Evolutionary conservation across 768 basidiomycete genomes (phyloP).

Genomic region (Lactifluus subvellereus): DNA sequence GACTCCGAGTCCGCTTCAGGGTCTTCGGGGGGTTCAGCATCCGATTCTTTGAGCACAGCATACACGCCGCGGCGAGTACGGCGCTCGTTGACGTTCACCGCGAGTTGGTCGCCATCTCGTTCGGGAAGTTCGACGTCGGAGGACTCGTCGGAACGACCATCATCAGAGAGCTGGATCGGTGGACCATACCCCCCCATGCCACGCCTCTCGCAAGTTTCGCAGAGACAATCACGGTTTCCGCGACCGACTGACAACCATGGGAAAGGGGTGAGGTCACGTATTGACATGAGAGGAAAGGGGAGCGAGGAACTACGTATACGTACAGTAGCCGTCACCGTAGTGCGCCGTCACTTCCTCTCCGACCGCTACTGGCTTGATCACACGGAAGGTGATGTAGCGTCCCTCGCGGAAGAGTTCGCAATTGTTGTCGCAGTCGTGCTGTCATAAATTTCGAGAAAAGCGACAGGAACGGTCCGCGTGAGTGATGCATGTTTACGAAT

Average conservation of each 20-base stretch:
- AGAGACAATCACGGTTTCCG: slow-evolving; percentile 71
- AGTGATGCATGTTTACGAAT: slow-evolving; percentile 15
- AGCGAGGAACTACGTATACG: slow-evolving; percentile 32
- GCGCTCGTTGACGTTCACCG: slow-evolving; percentile 67
- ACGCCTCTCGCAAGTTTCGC: slow-evolving; percentile 79
- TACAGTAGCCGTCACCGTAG: slow-evolving; percentile 88
- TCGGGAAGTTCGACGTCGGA: slow-evolving; percentile 26
- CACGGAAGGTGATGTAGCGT: slow-evolving; percentile 83
- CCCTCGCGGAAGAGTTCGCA: slow-evolving; percentile 86
- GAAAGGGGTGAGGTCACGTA: slow-evolving; percentile 29
- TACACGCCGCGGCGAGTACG: slow-evolving; percentile 80
- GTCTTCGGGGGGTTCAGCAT: slow-evolving; percentile 52
- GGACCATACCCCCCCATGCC: slow-evolving; percentile 66
- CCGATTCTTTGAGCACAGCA: slow-evolving; percentile 59
- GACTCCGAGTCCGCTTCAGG: slow-evolving; percentile 36
- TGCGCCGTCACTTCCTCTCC: slow-evolving; percentile 89
- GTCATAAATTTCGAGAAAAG: slow-evolving; percentile 21
- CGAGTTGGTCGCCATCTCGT: slow-evolving; percentile 32
- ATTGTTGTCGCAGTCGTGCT: slow-evolving; percentile 91
- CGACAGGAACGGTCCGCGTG: slow-evolving; percentile 15
- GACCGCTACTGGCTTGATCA: slow-evolving; percentile 66
- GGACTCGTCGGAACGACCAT: slow-evolving; percentile 41
- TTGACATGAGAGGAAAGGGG: slow-evolving; percentile 25
- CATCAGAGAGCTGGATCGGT: slow-evolving; percentile 50
- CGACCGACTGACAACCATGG: slow-evolving; percentile 46